Conservation (phyloP, 768 basidiomycete species). For the Agrocybe praecox region DNA sequence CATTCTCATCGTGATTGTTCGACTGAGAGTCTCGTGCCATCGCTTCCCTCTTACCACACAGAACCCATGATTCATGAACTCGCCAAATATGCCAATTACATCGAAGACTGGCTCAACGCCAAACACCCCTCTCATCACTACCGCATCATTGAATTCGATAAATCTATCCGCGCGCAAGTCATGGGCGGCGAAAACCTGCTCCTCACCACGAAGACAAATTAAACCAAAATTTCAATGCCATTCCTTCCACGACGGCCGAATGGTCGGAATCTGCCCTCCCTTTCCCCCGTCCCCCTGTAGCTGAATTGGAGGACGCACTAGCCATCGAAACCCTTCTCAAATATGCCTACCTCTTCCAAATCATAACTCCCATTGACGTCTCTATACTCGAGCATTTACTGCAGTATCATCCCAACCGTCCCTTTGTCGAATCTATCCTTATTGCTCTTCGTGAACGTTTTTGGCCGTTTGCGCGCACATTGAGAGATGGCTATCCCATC, state of each 20-base stretch:
- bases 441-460: slow-evolving; percentile 37
- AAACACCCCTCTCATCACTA: slow-evolving; percentile 7
- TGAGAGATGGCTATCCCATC: slow-evolving; percentile 15
- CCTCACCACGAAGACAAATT: too few species aligned
- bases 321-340: slow-evolving; percentile 17
- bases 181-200: slow-evolving; percentile 12
- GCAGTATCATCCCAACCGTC: slow-evolving; percentile 34
- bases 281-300: slow-evolving; percentile 18
- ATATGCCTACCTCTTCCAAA: slow-evolving; percentile 35
- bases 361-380: slow-evolving; percentile 38
- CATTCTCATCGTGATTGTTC: slow-evolving; percentile 31
- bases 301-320: slow-evolving; percentile 19
- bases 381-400: slow-evolving; percentile 29
- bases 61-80: slow-evolving; percentile 27
- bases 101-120: slow-evolving; percentile 23
- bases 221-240: too few species aligned
- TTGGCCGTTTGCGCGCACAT: slow-evolving; percentile 42
- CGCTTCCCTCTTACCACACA: slow-evolving; percentile 27
- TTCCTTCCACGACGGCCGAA: too few species aligned
- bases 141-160: slow-evolving; percentile 31
- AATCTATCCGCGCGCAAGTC: slow-evolving; percentile 25
- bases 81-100: slow-evolving; percentile 21
- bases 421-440: slow-evolving; percentile 35
- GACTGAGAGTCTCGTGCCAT: slow-evolving; percentile 20
- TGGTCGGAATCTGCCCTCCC: slow-evolving; percentile 9